A percentile compares a stretch with the other conserved stretches of the same genome.
Conservation (phyloP, 805 yeast genomes). For the Saturnispora serradocipensis region DNA sequence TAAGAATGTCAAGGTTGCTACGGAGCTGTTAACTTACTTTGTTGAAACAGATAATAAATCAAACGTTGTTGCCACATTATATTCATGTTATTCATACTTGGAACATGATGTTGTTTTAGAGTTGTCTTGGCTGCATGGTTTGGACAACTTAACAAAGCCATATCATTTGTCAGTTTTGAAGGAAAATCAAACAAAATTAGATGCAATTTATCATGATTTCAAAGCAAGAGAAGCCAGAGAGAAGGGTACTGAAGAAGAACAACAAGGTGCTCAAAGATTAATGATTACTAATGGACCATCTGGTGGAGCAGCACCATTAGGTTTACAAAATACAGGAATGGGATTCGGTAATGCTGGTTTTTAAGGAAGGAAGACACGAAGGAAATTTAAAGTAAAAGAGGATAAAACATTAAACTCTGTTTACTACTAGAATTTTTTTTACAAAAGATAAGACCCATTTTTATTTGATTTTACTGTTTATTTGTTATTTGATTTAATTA, state of each 20-base stretch:
- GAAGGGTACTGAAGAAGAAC: constrained; percentile 38
- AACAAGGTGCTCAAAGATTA: constrained; percentile 56
- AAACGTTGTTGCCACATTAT: constrained; percentile 84
- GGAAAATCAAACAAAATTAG: constrained; percentile 63
- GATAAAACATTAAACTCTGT: not conserved
- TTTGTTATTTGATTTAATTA: constrained; percentile 5
- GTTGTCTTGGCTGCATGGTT: constrained; percentile 80
- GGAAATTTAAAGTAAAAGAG: not conserved
- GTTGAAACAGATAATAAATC: constrained; percentile 96
- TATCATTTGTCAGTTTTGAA: constrained; percentile 77
- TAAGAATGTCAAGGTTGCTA: constrained; percentile 69
- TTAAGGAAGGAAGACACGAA: constrained; percentile 13
- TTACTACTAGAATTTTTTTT: too few relatives aligned
- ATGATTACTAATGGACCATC: constrained; percentile 70
- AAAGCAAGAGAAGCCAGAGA: constrained; percentile 59
- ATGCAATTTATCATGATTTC: constrained; percentile 60
- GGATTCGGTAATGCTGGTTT: constrained; percentile 53
- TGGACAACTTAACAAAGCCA: constrained; percentile 83
- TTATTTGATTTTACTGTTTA: not conserved
- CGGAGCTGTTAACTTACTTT: constrained; percentile 81
- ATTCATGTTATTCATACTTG: constrained; percentile 72
- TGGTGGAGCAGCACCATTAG: constrained; percentile 32
- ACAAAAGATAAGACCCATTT: not conserved
- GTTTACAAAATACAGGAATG: constrained; percentile 63
- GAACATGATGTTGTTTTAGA: constrained; percentile 80